Percentiles rank a stretch among this genome's conserved stretches.
Conservation (phyloP, 768 basidiomycete genomes). For the Termitomyces titanicus region DNA sequence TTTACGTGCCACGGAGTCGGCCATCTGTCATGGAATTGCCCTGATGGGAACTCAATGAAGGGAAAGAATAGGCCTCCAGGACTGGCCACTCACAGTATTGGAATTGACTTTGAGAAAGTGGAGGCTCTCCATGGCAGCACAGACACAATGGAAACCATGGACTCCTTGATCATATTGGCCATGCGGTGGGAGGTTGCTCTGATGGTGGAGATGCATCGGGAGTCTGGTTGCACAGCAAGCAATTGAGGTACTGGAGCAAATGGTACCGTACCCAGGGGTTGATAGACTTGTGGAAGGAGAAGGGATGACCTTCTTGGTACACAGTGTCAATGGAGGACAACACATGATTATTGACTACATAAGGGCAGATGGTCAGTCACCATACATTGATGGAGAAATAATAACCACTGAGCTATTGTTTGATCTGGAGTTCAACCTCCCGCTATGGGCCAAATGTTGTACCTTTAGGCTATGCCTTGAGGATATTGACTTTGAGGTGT, state of each 20-base stretch:
- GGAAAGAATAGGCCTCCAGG: constrained; percentile 11
- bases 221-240: background rate
- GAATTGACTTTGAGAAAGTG: background rate
- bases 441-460: background rate
- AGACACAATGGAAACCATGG: background rate
- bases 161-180: background rate
- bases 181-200: background rate
- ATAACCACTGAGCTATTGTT: background rate
- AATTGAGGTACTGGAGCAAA: background rate
- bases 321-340: background rate
- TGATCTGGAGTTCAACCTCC: background rate
- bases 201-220: background rate
- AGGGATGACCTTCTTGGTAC: background rate
- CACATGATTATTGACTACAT: background rate
- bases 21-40: background rate
- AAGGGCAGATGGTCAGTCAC: background rate
- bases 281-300: background rate
- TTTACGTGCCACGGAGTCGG: background rate
- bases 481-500: background rate
- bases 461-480: background rate
- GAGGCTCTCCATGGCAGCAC: background rate
- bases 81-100: constrained; percentile 8
- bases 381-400: background rate
- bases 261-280: background rate
- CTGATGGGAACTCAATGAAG: background rate